Conservation (phyloP, 2,329 filamentous ascomycete genomes). For the Alternaria arborescens region DNA sequence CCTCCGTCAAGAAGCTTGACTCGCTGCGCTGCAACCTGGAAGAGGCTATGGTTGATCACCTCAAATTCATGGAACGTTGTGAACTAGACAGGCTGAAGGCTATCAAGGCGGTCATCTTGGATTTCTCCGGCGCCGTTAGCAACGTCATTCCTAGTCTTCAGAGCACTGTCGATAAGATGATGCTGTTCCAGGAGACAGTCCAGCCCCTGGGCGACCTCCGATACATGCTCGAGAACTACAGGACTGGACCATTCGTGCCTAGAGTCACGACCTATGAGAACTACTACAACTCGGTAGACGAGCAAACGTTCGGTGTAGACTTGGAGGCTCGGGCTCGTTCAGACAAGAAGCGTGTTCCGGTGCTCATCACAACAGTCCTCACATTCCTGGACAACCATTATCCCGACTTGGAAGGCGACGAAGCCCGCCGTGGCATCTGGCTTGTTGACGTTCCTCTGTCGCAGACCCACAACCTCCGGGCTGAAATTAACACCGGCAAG, state of each 20-base stretch:
- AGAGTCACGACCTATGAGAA: conserved; percentile 96
- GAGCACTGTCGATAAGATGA: conserved; percentile 97
- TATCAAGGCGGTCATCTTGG: conserved; percentile 96
- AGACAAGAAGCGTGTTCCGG: conserved; percentile 93
- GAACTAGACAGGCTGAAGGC: conserved; percentile 96
- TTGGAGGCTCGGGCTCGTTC: conserved; percentile 93
- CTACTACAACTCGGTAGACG: conserved; percentile 96
- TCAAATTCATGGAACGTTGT: conserved; percentile 96
- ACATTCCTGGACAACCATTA: conserved; percentile 97
- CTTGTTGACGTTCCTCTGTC: conserved; percentile 87
- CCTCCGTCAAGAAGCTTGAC: conserved; percentile 83
- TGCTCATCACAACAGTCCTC: conserved; percentile 89
- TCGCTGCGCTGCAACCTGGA: conserved; percentile 93
- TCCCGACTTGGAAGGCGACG: conserved; percentile 95
- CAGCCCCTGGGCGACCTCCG: conserved; percentile 89
- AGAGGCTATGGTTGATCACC: conserved; percentile 89
- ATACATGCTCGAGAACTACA: conserved; percentile 95
- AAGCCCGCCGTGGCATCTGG: conserved; percentile 92
- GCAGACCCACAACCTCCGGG: conserved; percentile 84
- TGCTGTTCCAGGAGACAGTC: conserved; percentile 99
- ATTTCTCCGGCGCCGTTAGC: conserved; percentile 96
- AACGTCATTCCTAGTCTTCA: conserved; percentile 97
- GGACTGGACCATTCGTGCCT: conserved; percentile 90
- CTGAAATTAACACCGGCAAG: conserved; percentile 87
- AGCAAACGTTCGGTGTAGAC: conserved; percentile 97